Evolutionary conservation across 1,284 basidiomycete genomes (phyloP).

Genomic region (Cryptococcus sp.): DNA sequence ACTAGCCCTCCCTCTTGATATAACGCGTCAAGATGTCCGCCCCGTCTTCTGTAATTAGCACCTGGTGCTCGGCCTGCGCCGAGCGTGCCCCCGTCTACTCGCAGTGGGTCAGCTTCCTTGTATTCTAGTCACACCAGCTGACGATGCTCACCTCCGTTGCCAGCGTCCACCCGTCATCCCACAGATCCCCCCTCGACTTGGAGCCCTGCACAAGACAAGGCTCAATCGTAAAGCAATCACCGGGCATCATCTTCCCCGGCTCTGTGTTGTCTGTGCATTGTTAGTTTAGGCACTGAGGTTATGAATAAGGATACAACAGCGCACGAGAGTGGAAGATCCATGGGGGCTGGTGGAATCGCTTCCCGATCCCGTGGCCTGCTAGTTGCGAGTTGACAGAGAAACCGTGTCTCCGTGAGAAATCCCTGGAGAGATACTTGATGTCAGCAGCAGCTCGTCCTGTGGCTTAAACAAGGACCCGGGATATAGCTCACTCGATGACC

Average conservation of each 20-base stretch:
- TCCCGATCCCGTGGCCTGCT: slow-evolving; percentile 74
- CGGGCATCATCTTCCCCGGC: slow-evolving; percentile 70
- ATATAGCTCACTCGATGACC: slow-evolving; percentile 62
- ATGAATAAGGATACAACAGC: slow-evolving; percentile 22
- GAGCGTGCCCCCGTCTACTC: slow-evolving; percentile 60
- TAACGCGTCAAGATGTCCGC: slow-evolving; percentile 60
- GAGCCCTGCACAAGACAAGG: slow-evolving; percentile 72
- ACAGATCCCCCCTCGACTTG: slow-evolving; percentile 65
- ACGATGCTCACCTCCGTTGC: slow-evolving; percentile 63
- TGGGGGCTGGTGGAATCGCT: slow-evolving; percentile 74
- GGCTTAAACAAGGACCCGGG: not conserved
- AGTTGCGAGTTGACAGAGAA: slow-evolving; percentile 69
- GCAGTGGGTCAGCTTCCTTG: not conserved
- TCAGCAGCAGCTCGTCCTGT: not conserved
- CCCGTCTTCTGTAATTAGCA: slow-evolving; percentile 72
- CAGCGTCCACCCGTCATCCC: slow-evolving; percentile 84
- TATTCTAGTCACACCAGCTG: too few species aligned
- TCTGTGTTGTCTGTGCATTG: slow-evolving; percentile 65
- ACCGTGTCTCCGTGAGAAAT: slow-evolving; percentile 48
- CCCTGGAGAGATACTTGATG: slow-evolving; percentile 27
- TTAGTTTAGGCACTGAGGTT: not conserved
- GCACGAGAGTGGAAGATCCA: slow-evolving; percentile 73
- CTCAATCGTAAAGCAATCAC: slow-evolving; percentile 88
- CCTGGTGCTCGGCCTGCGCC: slow-evolving; percentile 82
- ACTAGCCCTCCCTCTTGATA: not conserved